Conservation (phyloP, 495 filamentous ascomycete genomes). For the Penicillium steckii region DNA sequence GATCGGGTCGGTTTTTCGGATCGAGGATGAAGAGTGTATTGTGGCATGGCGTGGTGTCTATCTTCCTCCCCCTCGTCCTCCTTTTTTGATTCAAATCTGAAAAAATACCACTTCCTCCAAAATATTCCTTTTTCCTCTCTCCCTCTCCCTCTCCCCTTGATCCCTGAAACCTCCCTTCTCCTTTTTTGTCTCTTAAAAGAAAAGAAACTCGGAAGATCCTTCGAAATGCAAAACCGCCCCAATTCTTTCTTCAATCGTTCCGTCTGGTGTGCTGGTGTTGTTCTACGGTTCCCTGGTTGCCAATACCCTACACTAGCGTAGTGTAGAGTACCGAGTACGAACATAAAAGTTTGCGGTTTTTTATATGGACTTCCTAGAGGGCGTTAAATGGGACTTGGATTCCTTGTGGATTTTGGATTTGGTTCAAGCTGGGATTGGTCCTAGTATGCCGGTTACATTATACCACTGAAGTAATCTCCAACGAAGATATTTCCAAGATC, state of each 20-base stretch:
- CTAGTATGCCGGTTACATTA: too few relatives aligned
- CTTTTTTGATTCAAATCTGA: constrained; percentile 19
- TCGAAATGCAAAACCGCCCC: constrained; percentile 43
- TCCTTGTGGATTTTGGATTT: too few relatives aligned
- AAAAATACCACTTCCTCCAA: not conserved
- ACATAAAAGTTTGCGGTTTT: too few relatives aligned
- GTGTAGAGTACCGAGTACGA: too few relatives aligned
- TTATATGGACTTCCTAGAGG: too few relatives aligned
- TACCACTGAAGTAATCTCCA: too few relatives aligned
- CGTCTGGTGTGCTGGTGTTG: constrained; percentile 1
- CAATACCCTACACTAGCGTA: too few relatives aligned
- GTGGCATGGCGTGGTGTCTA: constrained; percentile 43
- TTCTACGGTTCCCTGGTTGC: not conserved
- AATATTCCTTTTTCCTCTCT: not conserved
- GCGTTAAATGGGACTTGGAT: too few relatives aligned
- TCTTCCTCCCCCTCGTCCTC: constrained; percentile 19
- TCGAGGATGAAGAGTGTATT: constrained; percentile 38
- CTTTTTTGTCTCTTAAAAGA: constrained; percentile 38
- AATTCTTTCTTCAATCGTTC: constrained; percentile 27
- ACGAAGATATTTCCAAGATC: too few relatives aligned
- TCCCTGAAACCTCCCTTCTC: constrained; percentile 21
- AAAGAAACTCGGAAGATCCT: constrained; percentile 43
- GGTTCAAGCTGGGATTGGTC: too few relatives aligned
- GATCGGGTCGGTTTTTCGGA: constrained; percentile 45
- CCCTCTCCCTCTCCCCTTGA: constrained; percentile 14